Evolutionary conservation across 2,329 filamentous ascomycete genomes (phyloP), one percentile per base, ranked within the genome.

Genomic region (Blastomyces gilchristii): DNA sequence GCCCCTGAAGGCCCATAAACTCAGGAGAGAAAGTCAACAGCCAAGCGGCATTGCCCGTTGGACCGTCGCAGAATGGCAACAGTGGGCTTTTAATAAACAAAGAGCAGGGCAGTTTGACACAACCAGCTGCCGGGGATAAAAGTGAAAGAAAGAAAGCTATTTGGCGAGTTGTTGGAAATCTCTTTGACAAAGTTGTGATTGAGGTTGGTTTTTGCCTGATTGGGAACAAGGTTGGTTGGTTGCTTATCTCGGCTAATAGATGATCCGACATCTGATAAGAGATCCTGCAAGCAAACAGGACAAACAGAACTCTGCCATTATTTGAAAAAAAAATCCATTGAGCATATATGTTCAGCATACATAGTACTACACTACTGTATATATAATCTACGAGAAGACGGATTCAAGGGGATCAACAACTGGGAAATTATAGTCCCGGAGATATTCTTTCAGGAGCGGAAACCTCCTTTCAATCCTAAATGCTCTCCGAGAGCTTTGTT

Each of bases 401-500:
- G 22, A 12, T 16, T 37, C 47, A 11, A 54, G 47, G 59, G 47
- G 18, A 41, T 52, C 16, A 8, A 28, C 47, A 18, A 6, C 45
- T 11, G 11, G 12, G 37, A n/a, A 34, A 12, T 47, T 25, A 47
- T 11, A 16, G 3, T 34, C 22, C 31, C n/a, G 16, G 22, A 57
- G 60, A 37, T 16, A 22, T 47, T 31, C 11, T 57, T 16, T 11
- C 28, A n/a, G 37, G 52, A 37, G 49, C 39, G 16, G 50, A 54
- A n/a, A 25, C 7, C 50, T 37, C 37, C 39, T 37, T 63, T 67
- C 65, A 67, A 31, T 70, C 58, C 70, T 66, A 68, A 62, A 81
- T 81, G 79, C 76, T 81, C 63, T 79, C 78, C 49, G 78, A 81
- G 72, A 77, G 73, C 64, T 80, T 81, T 61, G 68, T 81, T 63